A percentile compares a stretch with the other conserved stretches of the same genome.
Conservation (phyloP, 2,329 filamentous ascomycete genomes). For the Xylariales sp. region DNA sequence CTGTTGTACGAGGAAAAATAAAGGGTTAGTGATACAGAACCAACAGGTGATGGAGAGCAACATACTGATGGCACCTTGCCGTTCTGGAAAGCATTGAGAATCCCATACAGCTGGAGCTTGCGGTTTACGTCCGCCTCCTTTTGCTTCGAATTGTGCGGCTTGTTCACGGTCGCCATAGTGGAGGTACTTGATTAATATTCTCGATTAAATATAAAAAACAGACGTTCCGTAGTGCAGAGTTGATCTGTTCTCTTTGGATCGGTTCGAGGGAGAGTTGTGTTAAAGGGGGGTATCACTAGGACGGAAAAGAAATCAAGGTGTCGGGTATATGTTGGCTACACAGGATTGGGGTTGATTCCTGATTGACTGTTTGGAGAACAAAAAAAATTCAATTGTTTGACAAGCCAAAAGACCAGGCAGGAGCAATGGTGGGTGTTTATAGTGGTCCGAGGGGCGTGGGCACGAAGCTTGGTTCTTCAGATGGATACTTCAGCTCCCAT, state of each 20-base stretch:
- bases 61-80: conserved; percentile 88
- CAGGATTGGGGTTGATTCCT: no score
- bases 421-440: no score
- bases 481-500: no score
- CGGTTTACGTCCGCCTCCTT: conserved; percentile 87
- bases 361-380: no score
- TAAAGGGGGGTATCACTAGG: conserved; percentile 9
- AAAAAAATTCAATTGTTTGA: no score
- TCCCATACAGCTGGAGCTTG: conserved; percentile 94
- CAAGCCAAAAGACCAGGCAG: no score
- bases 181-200: conserved; percentile 8
- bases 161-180: conserved; percentile 55
- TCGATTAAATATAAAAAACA: no score
- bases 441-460: no score
- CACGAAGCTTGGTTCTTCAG: no score
- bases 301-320: conserved; percentile 6
- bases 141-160: conserved; percentile 65
- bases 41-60: conserved; percentile 13
- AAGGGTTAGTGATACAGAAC: conserved; percentile 8
- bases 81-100: conserved; percentile 75
- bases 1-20: conserved; percentile 38
- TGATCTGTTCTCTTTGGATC: conserved; percentile 2
- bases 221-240: conserved; percentile 6
- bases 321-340: no score
- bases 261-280: no score